phyloP scores from a whole-genome alignment of 768 basidiomycete genomes.

The Amyloporia xantha region DNA sequence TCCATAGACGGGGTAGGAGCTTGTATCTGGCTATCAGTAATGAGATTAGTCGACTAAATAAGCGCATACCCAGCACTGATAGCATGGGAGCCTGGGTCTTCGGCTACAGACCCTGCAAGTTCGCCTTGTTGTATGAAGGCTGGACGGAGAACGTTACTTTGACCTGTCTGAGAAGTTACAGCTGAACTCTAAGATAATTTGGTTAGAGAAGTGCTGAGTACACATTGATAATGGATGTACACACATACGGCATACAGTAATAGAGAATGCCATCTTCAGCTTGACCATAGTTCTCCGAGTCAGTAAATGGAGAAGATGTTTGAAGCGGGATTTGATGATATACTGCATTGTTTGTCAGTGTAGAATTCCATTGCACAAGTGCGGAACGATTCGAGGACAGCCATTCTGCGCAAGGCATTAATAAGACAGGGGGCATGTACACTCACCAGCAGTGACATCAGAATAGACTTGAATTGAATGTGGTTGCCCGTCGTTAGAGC shows the following conservation, averaged over 20 bases:
- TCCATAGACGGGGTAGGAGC: slow-evolving; percentile 21
- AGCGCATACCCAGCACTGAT: too few relatives aligned
- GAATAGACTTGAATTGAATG: slow-evolving; percentile 33
- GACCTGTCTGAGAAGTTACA: too few relatives aligned
- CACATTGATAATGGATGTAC: too few relatives aligned
- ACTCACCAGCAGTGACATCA: slow-evolving; percentile 32
- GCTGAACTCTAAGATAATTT: too few relatives aligned
- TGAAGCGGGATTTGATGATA: slow-evolving; percentile 10
- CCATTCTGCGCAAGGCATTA: slow-evolving; percentile 10
- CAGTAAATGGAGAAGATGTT: slow-evolving; percentile 1
- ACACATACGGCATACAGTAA: slow-evolving; percentile 9
- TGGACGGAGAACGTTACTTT: too few relatives aligned
- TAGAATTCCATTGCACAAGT: slow-evolving; percentile 5
- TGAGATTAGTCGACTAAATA: too few relatives aligned
- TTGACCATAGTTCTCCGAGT: slow-evolving; percentile 6
- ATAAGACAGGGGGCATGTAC: not conserved
- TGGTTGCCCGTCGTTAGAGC: slow-evolving; percentile 24
- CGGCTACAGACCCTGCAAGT: too few relatives aligned
- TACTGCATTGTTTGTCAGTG: slow-evolving; percentile 1
- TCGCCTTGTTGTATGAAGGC: too few relatives aligned
- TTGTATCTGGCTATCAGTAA: too few relatives aligned
- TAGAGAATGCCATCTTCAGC: slow-evolving; percentile 12
- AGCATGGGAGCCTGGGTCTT: too few relatives aligned
- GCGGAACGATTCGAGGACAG: slow-evolving; percentile 6
- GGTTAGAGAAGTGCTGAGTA: too few relatives aligned